A percentile compares a stretch with the other conserved stretches of the same genome.
Conservation (phyloP, 169 alveolate species). For the Ichthyophthirius multifiliis region DNA sequence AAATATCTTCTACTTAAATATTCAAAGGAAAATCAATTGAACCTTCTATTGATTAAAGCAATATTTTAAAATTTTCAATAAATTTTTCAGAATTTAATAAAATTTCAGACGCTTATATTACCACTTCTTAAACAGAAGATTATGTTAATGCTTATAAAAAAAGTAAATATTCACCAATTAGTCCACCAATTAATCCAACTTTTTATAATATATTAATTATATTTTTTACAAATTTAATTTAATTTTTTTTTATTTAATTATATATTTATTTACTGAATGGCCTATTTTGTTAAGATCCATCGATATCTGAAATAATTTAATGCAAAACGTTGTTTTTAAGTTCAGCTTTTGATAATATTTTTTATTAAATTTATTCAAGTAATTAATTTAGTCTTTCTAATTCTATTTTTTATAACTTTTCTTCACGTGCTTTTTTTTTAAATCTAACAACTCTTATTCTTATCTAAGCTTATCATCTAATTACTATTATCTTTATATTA, state of each 20-base stretch:
- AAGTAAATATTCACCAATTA: background rate
- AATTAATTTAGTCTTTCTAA: slow-evolving; percentile 41
- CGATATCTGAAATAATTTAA: background rate
- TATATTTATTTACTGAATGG: background rate
- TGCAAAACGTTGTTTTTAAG: background rate
- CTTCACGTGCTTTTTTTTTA: slow-evolving; percentile 49
- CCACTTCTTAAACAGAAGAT: background rate
- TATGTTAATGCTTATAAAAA: background rate
- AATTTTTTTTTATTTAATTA: background rate
- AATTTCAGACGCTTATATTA: background rate
- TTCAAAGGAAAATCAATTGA: background rate
- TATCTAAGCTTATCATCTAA: slow-evolving; percentile 50
- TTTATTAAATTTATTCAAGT: slow-evolving; percentile 32
- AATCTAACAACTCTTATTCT: no score
- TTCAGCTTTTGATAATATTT: slow-evolving; percentile 1
- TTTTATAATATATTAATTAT: background rate
- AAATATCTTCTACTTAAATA: background rate
- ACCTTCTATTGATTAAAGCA: background rate
- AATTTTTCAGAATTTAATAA: background rate
- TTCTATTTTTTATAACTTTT: slow-evolving; percentile 50
- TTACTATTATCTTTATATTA: slow-evolving; percentile 30
- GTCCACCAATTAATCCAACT: slow-evolving; percentile 24
- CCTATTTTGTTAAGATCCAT: background rate
- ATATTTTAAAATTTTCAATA: background rate
- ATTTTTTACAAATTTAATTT: background rate